Base-by-base conservation (phyloP, 2,329 filamentous ascomycete genomes). In the Dichotomopilus funicola region DNA sequence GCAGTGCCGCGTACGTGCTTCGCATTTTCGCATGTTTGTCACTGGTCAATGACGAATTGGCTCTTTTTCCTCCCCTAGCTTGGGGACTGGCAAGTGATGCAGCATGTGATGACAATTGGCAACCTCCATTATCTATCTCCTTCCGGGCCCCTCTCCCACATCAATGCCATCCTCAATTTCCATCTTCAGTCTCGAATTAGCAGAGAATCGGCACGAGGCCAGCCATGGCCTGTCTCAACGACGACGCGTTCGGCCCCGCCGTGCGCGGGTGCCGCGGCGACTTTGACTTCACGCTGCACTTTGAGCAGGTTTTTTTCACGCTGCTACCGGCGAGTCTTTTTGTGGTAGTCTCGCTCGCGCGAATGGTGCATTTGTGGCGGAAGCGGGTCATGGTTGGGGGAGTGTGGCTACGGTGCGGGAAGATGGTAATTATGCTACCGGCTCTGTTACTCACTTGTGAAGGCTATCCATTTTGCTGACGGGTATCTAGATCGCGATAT, bases 261-360 rank as follows among this genome's bases (percentile, higher is more conserved):
- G 73, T 79, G n/a, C 60, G 60, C 8, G 75, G 73, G 27, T 79
- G 76, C 54, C 73, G 76, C 8, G 71, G 66, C 50, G 71, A 76
- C 55, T 79, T 79, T 53, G 77, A 79, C 61, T 78, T 79, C 55
- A 79, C 77, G 1, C 64, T 78, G 49, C 70, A 68, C 34, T 79
- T 80, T 53, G 76, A 79, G 62, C 68, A 73, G 19, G 66, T 77
- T 4, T 69, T 78, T 49, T 68, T 79, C n/a, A 69, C 71, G 1
- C 67, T 78, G 7, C 63, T 75, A 2, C 77, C 77, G 0, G 64
- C 71, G 0, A 61, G 68, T 1, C 51, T 75, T 0, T 76, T 78
- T 42, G 59, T 75, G 10, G 58, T 68, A 0, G 51, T 70, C 1
- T 69, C 71, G 0, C 36, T 71, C 46, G 63, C 68, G 11, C 66